These are phyloP conservation scores for Venturia nashicola DNA, from an alignment of 2,329 filamentous ascomycete species.

Conservation along the genomic window DNA sequence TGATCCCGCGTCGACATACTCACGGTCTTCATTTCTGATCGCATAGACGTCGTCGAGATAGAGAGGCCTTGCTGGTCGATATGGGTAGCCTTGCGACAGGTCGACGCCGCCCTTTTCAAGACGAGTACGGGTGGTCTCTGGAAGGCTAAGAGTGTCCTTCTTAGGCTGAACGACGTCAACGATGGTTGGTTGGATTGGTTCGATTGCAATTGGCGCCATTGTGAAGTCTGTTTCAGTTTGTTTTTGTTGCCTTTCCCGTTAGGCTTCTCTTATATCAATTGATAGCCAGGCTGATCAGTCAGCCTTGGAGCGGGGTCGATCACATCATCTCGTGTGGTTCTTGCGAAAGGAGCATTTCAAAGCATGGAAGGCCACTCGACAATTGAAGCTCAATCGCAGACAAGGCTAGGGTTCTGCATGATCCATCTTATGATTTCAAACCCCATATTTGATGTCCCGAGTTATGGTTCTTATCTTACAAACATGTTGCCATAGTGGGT, in stretches of 20 bases:
- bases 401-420: neutral
- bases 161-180: conserved; percentile 48
- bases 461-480: neutral
- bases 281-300: neutral
- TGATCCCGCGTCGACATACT: conserved; percentile 47
- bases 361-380: neutral
- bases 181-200: conserved; percentile 33
- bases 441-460: neutral
- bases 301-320: neutral
- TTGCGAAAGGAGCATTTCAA: neutral
- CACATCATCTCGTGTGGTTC: neutral
- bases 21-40: conserved; percentile 46
- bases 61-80: conserved; percentile 53
- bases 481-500: neutral
- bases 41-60: conserved; percentile 59
- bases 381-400: neutral
- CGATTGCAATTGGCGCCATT: conserved; percentile 49
- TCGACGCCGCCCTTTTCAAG: conserved; percentile 59
- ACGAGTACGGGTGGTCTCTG: conserved; percentile 42
- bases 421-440: neutral
- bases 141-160: conserved; percentile 54
- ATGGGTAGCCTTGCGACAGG: conserved; percentile 58
- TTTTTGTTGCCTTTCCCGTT: neutral
- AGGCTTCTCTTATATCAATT: neutral
- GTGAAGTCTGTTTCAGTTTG: neutral